These are phyloP conservation scores for Rhodotorula taiwanensis DNA, from an alignment of 768 basidiomycete species.

Conservation along the genomic window DNA sequence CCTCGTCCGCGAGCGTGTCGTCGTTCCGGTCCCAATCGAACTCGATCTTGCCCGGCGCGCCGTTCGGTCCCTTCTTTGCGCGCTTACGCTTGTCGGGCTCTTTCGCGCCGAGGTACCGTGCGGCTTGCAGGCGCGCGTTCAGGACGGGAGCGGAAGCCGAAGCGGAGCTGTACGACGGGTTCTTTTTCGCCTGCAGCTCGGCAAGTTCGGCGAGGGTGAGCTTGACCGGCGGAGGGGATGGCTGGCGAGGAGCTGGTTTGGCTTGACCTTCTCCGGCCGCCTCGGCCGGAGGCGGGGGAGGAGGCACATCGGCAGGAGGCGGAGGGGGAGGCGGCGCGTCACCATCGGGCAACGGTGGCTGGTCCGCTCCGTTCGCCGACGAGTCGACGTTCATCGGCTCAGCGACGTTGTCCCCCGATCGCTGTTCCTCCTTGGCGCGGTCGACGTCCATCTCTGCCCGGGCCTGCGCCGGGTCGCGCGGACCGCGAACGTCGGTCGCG, in stretches of 20 bases:
- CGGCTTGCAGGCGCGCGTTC: conserved; percentile 27
- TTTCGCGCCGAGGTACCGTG: conserved; percentile 88
- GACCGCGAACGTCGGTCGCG: background rate
- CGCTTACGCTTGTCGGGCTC: conserved; percentile 70
- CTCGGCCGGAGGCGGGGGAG: background rate
- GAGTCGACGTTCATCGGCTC: background rate
- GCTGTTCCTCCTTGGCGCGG: background rate
- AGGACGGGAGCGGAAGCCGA: background rate
- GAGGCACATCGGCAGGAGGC: conserved; percentile 40
- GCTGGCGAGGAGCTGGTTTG: background rate
- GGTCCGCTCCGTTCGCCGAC: conserved; percentile 2
- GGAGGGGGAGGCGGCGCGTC: conserved; percentile 52
- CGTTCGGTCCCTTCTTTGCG: conserved; percentile 57
- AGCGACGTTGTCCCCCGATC: background rate
- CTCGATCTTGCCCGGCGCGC: conserved; percentile 79
- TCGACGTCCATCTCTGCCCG: conserved; percentile 4
- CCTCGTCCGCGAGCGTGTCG: conserved; percentile 63
- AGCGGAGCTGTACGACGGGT: background rate
- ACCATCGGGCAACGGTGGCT: conserved; percentile 39
- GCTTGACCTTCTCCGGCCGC: background rate
- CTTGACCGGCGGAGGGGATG: conserved; percentile 4
- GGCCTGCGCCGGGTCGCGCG: background rate
- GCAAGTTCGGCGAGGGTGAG: conserved; percentile 34
- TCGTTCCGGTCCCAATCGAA: conserved; percentile 98
- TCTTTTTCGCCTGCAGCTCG: background rate